A percentile compares a stretch with the other conserved stretches of the same genome.
These are phyloP conservation scores for Tricholoma furcatifolium DNA, from an alignment of 768 basidiomycete species.

Conservation along the genomic window DNA sequence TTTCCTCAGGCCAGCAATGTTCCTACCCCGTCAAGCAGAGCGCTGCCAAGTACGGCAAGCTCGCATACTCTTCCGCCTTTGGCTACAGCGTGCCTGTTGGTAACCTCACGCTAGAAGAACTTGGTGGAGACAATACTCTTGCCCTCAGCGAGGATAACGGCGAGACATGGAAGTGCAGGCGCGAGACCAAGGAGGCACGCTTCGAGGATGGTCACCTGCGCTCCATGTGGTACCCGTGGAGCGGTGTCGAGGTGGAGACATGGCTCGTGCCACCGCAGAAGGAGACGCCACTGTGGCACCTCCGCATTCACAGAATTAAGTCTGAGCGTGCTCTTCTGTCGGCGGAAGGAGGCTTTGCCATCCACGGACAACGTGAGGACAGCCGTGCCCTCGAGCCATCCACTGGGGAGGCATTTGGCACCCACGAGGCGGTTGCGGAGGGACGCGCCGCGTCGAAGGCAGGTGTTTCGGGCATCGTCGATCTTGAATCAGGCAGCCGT, in stretches of 20 bases:
- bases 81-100: slow-evolving; percentile 75
- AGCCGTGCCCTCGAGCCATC: slow-evolving; percentile 57
- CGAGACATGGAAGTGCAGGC: slow-evolving; percentile 70
- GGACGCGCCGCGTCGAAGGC: slow-evolving; percentile 56
- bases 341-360: slow-evolving; percentile 71
- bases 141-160: slow-evolving; percentile 70
- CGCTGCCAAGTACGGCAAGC: slow-evolving; percentile 77
- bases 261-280: slow-evolving; percentile 66
- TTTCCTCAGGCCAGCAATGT: slow-evolving; percentile 77
- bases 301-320: slow-evolving; percentile 63
- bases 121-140: slow-evolving; percentile 68
- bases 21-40: slow-evolving; percentile 79
- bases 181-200: slow-evolving; percentile 60
- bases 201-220: slow-evolving; percentile 51
- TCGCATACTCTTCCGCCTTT: slow-evolving; percentile 75
- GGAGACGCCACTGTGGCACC: slow-evolving; percentile 63
- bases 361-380: slow-evolving; percentile 64
- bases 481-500: slow-evolving; percentile 36
- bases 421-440: slow-evolving; percentile 43
- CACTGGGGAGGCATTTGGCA: slow-evolving; percentile 43
- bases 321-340: slow-evolving; percentile 49
- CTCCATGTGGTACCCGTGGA: slow-evolving; percentile 76
- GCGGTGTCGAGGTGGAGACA: slow-evolving; percentile 70
- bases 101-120: slow-evolving; percentile 65
- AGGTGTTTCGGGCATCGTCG: slow-evolving; percentile 62